Percentiles rank a stretch among this genome's conserved stretches.
Evolutionary conservation across 2,329 filamentous ascomycete genomes (phyloP).

Genomic region (Nemania serpens): DNA sequence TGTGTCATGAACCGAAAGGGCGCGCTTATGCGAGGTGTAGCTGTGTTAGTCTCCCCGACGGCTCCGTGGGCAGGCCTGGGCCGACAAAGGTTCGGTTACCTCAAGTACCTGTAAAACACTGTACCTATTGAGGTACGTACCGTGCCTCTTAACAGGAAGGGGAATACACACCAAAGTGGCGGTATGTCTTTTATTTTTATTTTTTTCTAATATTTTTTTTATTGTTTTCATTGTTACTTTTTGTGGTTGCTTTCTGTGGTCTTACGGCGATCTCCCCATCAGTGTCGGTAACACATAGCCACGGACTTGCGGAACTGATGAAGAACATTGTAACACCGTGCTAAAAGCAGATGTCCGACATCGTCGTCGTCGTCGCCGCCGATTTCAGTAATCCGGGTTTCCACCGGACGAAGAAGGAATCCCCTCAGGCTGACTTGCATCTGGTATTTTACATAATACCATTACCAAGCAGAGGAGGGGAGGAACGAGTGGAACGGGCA

Average conservation of each 20-base stretch:
- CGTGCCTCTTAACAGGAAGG: neutral
- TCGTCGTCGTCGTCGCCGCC: too few species aligned
- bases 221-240: too few species aligned
- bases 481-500: neutral
- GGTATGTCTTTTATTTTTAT: conserved; percentile 10
- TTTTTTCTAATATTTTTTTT: too few species aligned
- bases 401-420: neutral
- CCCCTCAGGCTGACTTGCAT: neutral
- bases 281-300: conserved; percentile 13
- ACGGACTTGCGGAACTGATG: conserved; percentile 12
- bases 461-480: neutral
- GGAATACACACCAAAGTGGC: conserved; percentile 19
- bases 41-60: too few species aligned
- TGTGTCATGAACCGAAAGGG: conserved; percentile 21
- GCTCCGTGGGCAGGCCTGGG: neutral
- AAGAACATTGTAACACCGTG: conserved; percentile 1
- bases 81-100: conserved; percentile 23
- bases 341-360: conserved; percentile 10
- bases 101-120: neutral
- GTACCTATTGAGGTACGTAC: too few species aligned
- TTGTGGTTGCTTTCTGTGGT: conserved; percentile 9
- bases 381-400: neutral
- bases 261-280: conserved; percentile 21
- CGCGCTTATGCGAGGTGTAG: conserved; percentile 29
- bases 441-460: neutral